Conservation (phyloP, 148 eudicot genomes). For the Chenopodium quinoa region DNA sequence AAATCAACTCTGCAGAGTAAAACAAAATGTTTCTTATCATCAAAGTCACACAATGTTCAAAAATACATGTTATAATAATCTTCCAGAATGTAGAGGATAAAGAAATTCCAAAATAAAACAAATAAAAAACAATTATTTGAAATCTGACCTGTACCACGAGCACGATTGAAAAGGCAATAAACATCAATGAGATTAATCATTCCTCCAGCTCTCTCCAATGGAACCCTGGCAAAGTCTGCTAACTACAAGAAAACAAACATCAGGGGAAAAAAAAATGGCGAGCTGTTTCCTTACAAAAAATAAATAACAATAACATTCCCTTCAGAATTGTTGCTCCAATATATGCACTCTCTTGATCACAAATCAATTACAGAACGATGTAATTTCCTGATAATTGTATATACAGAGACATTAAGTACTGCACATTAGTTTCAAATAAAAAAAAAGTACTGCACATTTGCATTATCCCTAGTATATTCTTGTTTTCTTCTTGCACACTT, state of each 20-base stretch:
- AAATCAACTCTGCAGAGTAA: slow-evolving; percentile 65
- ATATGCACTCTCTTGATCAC: too few species aligned
- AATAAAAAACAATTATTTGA: not conserved
- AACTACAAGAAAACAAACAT: slow-evolving; percentile 52
- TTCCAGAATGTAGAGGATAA: not conserved
- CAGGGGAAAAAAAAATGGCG: slow-evolving; percentile 22
- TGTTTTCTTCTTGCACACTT: not conserved
- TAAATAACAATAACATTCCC: not conserved
- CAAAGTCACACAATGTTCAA: not conserved
- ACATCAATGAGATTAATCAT: slow-evolving; percentile 85
- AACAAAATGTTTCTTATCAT: not conserved
- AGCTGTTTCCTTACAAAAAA: slow-evolving; percentile 2
- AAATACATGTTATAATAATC: not conserved
- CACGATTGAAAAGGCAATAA: slow-evolving; percentile 92
- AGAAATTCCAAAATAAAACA: not conserved
- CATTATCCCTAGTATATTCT: not conserved
- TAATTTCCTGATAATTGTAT: too few species aligned
- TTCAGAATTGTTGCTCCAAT: slow-evolving; percentile 1
- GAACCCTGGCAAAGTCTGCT: slow-evolving; percentile 96
- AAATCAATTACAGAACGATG: too few species aligned
- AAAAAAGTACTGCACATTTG: too few species aligned
- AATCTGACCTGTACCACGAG: slow-evolving; percentile 88
- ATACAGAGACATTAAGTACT: too few species aligned
- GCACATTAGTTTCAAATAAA: too few species aligned
- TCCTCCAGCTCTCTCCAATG: slow-evolving; percentile 97